Evolutionary conservation across 257 asterid genomes (phyloP), one percentile per base, ranked within the genome.

Genomic region (Gentiana straminea): DNA sequence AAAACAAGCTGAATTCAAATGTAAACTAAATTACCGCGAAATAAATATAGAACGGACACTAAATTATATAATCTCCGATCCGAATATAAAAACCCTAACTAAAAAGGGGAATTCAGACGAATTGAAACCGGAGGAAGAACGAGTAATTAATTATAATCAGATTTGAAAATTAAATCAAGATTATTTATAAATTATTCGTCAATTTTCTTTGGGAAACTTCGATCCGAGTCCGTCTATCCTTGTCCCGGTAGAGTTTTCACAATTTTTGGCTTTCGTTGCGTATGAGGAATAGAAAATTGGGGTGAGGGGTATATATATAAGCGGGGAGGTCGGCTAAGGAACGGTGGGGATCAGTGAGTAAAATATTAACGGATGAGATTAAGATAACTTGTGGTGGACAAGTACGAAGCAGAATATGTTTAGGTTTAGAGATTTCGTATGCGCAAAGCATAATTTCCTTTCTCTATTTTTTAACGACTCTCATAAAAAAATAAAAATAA

Each of bases 331-430:
- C 9, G 24, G 43, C 9, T 2, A 8, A 32, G 15, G 38, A 35
- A 73, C 56, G 63, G 74, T 33, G 32, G 45, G n/a, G 78, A 68
- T 73, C 5, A 15, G 4, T 15, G 2, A 57, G 7, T 24, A 8
- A 8, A 5, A 5, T 12, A n/a, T 49, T 1, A 38, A 74, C 75
- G 79, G 80, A 2, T 52, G 37, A 2, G 79, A 77, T 75, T 73
- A 5, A 11, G 11, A 33, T 12, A 57, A 63, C 62, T 60, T 54
- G 72, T 71, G 52, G 54, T 35, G n/a, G 35, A 38, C 33, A 55
- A 49, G 54, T 41, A 8, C 11, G 15, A 48, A 37, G 13, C 10
- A n/a, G 64, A 35, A 35, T 59, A 59, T 37, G 50, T 35, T 54
- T 54, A 57, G 52, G 52, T 63, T 68, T 48, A 37, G 35, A 24